Percentiles rank a stretch among this genome's conserved stretches.
These are phyloP conservation scores for Hemerocallis citrina DNA, from an alignment of 106 monocot species.

Conservation along the genomic window DNA sequence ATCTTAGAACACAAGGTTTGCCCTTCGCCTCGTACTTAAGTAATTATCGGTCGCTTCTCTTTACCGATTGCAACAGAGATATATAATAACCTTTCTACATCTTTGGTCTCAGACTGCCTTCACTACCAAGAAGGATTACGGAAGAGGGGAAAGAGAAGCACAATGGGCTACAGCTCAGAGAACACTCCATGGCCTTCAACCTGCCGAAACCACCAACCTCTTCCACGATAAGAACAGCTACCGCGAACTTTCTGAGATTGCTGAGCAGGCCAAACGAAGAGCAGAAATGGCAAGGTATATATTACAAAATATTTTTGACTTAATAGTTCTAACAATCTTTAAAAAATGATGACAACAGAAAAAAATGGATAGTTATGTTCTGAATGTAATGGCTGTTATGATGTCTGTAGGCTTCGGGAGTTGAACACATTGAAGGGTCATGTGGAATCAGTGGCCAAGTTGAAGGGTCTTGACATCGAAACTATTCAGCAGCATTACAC, in stretches of 20 bases:
- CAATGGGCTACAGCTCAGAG: constrained; percentile 82
- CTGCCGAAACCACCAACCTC: constrained; percentile 26
- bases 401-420: constrained; percentile 48
- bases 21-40: neutral
- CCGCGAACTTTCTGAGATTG: constrained; percentile 76
- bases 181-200: constrained; percentile 72
- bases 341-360: neutral
- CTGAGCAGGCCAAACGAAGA: constrained; percentile 66
- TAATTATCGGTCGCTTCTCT: too few species aligned
- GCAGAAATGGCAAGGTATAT: constrained; percentile 74
- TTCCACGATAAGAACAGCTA: constrained; percentile 50
- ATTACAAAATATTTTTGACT: neutral
- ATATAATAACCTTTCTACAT: neutral
- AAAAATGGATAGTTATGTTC: neutral
- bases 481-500: constrained; percentile 69
- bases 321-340: neutral
- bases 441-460: constrained; percentile 66
- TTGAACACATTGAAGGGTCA: constrained; percentile 66
- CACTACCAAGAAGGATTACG: constrained; percentile 74
- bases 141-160: constrained; percentile 74
- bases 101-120: constrained; percentile 47
- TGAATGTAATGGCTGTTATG: neutral
- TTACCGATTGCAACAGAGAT: neutral
- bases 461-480: constrained; percentile 69
- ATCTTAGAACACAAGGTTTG: constrained; percentile 61